Conservation (phyloP, 495 filamentous ascomycete species). For the Neurospora intermedia region DNA sequence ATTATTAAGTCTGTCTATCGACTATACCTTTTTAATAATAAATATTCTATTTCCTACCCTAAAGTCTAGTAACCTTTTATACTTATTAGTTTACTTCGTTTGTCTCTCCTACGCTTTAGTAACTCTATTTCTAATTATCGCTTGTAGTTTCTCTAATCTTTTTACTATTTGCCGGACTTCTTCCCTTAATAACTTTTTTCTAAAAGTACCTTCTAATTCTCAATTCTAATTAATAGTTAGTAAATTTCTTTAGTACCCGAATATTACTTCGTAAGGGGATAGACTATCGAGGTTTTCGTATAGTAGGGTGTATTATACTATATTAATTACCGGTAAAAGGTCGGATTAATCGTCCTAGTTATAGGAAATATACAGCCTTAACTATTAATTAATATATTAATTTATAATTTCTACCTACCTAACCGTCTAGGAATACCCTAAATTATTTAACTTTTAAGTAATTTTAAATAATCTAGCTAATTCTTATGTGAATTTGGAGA, state of each 20-base stretch:
- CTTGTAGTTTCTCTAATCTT: too few species aligned
- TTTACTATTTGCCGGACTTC: too few species aligned
- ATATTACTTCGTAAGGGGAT: neutral
- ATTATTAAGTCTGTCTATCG: too few species aligned
- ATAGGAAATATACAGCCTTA: neutral
- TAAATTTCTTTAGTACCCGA: neutral
- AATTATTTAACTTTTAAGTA: neutral
- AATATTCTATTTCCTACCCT: too few species aligned
- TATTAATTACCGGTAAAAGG: too few species aligned
- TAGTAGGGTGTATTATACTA: neutral
- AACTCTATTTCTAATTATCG: too few species aligned
- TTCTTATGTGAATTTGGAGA: neutral
- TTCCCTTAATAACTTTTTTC: too few species aligned
- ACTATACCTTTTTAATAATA: too few species aligned
- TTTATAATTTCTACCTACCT: neutral
- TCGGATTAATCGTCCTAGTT: too few species aligned
- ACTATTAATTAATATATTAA: neutral
- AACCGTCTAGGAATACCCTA: neutral
- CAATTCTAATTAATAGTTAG: neutral
- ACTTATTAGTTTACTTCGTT: constrained; percentile 1
- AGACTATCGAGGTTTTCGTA: neutral
- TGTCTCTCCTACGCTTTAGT: neutral
- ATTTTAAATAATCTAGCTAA: neutral
- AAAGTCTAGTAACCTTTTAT: neutral
- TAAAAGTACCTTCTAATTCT: too few species aligned